A percentile compares a stretch with the other conserved stretches of the same genome.
Evolutionary conservation across 495 filamentous ascomycete species (phyloP).

Genomic region (Penicillium steckii): DNA sequence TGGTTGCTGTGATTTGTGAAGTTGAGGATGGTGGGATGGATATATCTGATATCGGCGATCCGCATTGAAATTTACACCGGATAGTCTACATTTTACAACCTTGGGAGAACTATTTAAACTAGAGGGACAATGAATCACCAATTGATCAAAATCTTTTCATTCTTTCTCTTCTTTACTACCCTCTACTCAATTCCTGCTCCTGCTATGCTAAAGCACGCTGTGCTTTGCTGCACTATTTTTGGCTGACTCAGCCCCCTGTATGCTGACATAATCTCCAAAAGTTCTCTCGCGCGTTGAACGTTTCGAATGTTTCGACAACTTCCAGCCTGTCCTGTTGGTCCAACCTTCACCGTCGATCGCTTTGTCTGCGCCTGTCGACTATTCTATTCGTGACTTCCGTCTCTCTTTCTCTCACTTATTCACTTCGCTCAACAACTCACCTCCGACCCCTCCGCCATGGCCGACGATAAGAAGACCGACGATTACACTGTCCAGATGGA

Average conservation of each 20-base stretch:
- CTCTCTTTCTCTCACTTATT: constrained; percentile 3
- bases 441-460: constrained; percentile 46
- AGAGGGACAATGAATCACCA: too few species aligned
- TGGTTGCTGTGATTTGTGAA: too few species aligned
- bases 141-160: too few species aligned
- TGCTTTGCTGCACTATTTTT: too few species aligned
- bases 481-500: constrained; percentile 73
- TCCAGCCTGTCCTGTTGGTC: background rate
- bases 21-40: too few species aligned
- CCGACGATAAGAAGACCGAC: constrained; percentile 84
- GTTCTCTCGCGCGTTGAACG: constrained; percentile 9
- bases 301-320: background rate
- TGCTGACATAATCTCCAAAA: constrained; percentile 1
- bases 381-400: background rate
- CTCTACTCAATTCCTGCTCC: background rate
- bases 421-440: background rate
- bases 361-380: background rate
- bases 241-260: background rate
- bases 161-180: too few species aligned
- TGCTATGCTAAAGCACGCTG: too few species aligned
- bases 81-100: too few species aligned
- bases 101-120: too few species aligned
- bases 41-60: too few species aligned
- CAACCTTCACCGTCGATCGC: constrained; percentile 1
- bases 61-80: too few species aligned